These are phyloP conservation scores for Boletus sp. DNA, from an alignment of 1,284 basidiomycete genomes.

Conservation along the genomic window DNA sequence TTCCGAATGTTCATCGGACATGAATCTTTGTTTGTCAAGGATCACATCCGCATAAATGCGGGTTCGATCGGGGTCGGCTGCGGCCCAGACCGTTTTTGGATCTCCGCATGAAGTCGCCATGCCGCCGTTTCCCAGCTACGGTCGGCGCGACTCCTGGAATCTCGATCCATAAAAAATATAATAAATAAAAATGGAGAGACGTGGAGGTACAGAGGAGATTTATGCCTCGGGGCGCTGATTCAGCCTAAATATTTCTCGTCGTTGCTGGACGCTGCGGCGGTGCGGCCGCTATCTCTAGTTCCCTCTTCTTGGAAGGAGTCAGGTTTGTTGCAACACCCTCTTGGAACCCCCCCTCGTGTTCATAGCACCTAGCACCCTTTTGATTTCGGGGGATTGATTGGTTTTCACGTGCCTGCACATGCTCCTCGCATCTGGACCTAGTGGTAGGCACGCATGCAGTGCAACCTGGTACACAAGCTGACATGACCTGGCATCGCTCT, in stretches of 20 bases:
- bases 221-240: neutral
- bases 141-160: slow-evolving; percentile 22
- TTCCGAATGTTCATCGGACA: slow-evolving; percentile 33
- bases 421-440: slow-evolving; percentile 24
- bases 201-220: slow-evolving; percentile 4
- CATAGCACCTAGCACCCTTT: slow-evolving; percentile 24
- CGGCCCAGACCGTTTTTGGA: slow-evolving; percentile 35
- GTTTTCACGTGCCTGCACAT: slow-evolving; percentile 30
- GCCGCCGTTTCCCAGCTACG: slow-evolving; percentile 26
- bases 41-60: slow-evolving; percentile 34
- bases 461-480: slow-evolving; percentile 15
- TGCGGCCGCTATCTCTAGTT: neutral
- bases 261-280: neutral
- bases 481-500: slow-evolving; percentile 9
- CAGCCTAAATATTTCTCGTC: neutral
- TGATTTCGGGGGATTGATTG: slow-evolving; percentile 28
- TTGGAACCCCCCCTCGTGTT: slow-evolving; percentile 26
- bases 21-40: slow-evolving; percentile 37
- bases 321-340: slow-evolving; percentile 7
- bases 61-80: slow-evolving; percentile 39
- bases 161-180: slow-evolving; percentile 17
- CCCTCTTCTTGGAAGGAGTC: slow-evolving; percentile 3
- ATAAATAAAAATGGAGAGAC: neutral
- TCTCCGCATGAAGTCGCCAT: slow-evolving; percentile 31
- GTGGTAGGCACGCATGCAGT: slow-evolving; percentile 21